phyloP scores from a whole-genome alignment of 495 filamentous ascomycete genomes.

The Ascobolus immersus region DNA sequence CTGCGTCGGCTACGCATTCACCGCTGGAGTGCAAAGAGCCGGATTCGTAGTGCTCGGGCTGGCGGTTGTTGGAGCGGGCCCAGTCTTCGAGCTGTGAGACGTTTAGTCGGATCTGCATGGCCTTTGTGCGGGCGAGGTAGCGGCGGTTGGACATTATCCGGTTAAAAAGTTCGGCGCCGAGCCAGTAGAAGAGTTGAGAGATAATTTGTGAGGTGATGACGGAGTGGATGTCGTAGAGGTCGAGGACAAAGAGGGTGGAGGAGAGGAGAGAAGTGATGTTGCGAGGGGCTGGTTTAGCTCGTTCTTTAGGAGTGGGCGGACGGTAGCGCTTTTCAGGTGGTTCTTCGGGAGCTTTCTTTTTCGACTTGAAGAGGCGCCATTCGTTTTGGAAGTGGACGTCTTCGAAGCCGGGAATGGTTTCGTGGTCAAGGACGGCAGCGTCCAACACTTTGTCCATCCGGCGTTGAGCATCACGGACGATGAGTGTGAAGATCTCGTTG shows the following conservation, averaged over 20 bases:
- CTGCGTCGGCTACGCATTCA: conserved; percentile 59
- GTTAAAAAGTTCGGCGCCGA: conserved; percentile 91
- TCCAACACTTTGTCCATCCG: conserved; percentile 91
- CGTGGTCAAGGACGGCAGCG: conserved; percentile 80
- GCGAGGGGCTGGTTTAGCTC: conserved; percentile 71
- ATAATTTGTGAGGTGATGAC: conserved; percentile 83
- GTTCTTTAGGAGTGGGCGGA: conserved; percentile 79
- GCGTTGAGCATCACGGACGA: conserved; percentile 90
- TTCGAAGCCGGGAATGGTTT: conserved; percentile 92
- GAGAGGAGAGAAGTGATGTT: conserved; percentile 95
- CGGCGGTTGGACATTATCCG: conserved; percentile 87
- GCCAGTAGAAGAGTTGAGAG: conserved; percentile 86
- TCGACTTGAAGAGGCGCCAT: conserved; percentile 91
- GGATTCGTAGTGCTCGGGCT: conserved; percentile 87
- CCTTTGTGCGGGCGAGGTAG: conserved; percentile 88
- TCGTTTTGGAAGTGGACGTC: conserved; percentile 92
- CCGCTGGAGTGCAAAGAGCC: conserved; percentile 69
- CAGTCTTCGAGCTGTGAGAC: conserved; percentile 87
- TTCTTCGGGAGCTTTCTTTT: conserved; percentile 55
- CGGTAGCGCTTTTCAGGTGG: conserved; percentile 78
- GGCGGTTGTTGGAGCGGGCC: conserved; percentile 74
- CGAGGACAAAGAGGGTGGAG: conserved; percentile 87
- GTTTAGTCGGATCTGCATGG: conserved; percentile 99
- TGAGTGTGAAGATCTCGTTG: conserved; percentile 97
- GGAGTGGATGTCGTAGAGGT: conserved; percentile 95